Base-by-base conservation (phyloP, 2,329 filamentous ascomycete genomes). In the Escovopsis sp. region DNA sequence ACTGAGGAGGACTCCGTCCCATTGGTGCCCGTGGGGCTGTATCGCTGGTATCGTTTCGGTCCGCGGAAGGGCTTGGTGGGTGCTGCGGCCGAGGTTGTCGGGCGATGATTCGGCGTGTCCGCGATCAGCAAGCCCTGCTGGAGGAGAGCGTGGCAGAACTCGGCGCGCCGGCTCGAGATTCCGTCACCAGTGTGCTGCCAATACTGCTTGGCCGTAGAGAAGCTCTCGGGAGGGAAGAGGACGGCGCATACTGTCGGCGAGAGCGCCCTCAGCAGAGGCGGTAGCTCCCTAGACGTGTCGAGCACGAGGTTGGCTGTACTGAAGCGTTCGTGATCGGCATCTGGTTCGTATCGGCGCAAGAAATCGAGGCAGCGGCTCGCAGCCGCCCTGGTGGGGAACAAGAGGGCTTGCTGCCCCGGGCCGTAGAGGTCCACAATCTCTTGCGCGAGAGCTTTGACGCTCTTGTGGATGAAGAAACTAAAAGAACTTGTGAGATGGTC, bases 141-240 rank as follows among this genome's bases (percentile, higher is more conserved):
- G 48, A 93, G 75, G 2, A 89, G 71, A 35, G 72, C 68, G 45
- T 87, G 77, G 56, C 84, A 94, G 59, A 94, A 95, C 57, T 95
- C 89, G 30, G 86, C 88, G 34, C 87, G 76, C 39, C 91, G 79
- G 57, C 88, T 95, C 1, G 88, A 95, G 12, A 94, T 71, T 13
- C 91, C 91, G 47, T 94, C 88, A 15, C 91, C 91, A 1, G 84
- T 83, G 59, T 98, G 91, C 59, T 96, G 91, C 91, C 91, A 98
- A 54, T 94, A 95, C 53, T 87, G 76, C 60, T 95, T 96, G n/a
- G 86, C 84, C 45, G 83, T 61, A 5, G 75, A 63, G 51, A 81
- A 88, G 14, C 76, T 63, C 11, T 78, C 73, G 37, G 72, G 66
- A 0, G 79, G 75, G 51, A 81, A 86, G 35, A 96, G 57, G 3